phyloP scores from a whole-genome alignment of 805 yeast species.

The Hanseniaspora valbyensis region DNA sequence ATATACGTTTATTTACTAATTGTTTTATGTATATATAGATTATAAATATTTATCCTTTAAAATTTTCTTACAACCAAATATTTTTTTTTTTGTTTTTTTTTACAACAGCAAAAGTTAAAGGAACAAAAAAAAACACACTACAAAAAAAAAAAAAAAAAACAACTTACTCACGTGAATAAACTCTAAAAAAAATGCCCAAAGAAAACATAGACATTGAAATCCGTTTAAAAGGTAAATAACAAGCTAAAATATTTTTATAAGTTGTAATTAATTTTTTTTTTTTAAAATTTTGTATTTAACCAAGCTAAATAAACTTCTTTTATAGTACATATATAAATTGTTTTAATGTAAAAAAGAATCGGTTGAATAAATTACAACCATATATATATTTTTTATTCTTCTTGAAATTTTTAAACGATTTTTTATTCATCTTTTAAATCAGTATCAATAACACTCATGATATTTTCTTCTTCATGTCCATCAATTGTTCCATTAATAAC shows the following conservation, averaged over 20 bases:
- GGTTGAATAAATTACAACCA: neutral
- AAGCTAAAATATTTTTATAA: too few species aligned
- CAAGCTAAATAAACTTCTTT: too few species aligned
- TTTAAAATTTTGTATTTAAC: too few species aligned
- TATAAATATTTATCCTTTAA: too few species aligned
- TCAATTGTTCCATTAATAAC: neutral
- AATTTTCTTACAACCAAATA: conserved; percentile 1
- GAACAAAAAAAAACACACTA: too few species aligned
- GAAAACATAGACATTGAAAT: neutral
- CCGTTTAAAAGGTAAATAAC: neutral
- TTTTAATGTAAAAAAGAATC: neutral
- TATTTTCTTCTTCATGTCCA: neutral
- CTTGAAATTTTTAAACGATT: neutral
- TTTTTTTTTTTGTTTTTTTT: too few species aligned
- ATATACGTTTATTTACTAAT: too few species aligned
- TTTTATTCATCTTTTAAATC: conserved; percentile 5
- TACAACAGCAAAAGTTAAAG: too few species aligned
- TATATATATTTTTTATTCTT: too few species aligned
- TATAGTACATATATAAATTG: too few species aligned
- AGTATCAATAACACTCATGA: conserved; percentile 6
- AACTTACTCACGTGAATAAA: neutral
- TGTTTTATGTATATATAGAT: too few species aligned
- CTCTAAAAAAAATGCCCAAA: neutral
- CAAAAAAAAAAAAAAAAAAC: neutral
- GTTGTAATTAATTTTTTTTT: too few species aligned